Evolutionary conservation across 2,329 filamentous ascomycete genomes (phyloP).

Genomic region (Scytalidium lignicola): DNA sequence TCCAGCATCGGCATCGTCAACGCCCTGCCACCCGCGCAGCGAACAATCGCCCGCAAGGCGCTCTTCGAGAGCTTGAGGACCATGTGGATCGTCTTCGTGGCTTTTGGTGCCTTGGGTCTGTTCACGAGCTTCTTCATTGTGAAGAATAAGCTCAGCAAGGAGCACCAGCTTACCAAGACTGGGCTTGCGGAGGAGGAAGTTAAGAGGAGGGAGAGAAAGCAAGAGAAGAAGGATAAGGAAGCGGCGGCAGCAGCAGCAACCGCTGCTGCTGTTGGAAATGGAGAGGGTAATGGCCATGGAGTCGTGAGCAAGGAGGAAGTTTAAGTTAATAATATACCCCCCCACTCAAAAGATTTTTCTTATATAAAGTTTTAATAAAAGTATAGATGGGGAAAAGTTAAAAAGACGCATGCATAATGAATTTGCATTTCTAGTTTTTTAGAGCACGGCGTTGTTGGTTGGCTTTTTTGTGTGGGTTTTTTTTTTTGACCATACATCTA

Average conservation of each 20-base stretch:
- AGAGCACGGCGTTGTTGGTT: too few relatives aligned
- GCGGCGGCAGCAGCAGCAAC: background rate
- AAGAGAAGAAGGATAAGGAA: constrained; percentile 8
- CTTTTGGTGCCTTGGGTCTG: constrained; percentile 28
- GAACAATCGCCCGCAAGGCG: constrained; percentile 17
- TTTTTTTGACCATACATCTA: too few relatives aligned
- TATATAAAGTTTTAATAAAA: too few relatives aligned
- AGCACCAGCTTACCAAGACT: constrained; percentile 47
- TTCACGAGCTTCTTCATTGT: constrained; percentile 38
- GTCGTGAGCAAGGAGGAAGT: background rate
- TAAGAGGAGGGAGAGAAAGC: constrained; percentile 14
- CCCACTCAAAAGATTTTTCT: too few relatives aligned
- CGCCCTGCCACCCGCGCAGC: constrained; percentile 13
- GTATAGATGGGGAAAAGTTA: too few relatives aligned
- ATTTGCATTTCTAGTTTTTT: too few relatives aligned
- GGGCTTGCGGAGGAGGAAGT: constrained; percentile 25
- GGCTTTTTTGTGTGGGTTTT: too few relatives aligned
- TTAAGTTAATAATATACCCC: background rate
- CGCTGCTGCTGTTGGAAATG: too few relatives aligned
- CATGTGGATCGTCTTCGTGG: constrained; percentile 28
- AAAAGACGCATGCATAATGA: too few relatives aligned
- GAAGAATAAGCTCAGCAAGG: constrained; percentile 38
- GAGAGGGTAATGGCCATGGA: background rate
- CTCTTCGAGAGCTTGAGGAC: constrained; percentile 17
- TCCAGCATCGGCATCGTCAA: constrained; percentile 21